Evolutionary conservation across 306 rosid species (phyloP), one percentile per base, ranked within the genome.

Genomic region (Pterocarpus macrocarpus): DNA sequence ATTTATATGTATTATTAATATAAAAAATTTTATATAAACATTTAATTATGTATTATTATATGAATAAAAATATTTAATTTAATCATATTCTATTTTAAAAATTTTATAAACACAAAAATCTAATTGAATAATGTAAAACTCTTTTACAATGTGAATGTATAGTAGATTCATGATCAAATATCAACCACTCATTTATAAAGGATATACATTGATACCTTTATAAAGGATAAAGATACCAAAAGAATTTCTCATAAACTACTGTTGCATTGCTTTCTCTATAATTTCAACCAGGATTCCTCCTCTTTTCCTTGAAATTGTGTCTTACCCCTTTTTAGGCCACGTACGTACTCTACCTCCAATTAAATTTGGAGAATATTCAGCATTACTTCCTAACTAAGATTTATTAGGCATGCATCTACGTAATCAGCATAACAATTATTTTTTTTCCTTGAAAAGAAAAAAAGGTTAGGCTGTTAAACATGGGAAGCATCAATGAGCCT

Each of bases 241-340:
- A 5, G 9, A 5, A 5, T 43, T 13, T 47, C 53, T 47, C 53
- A 12, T 7, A 30, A 59, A 75, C 28, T 28, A 16, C 14, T 64
- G 30, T 72, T 80, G 32, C 41, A 47, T 39, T 49, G 66, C 64
- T 62, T 44, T 47, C 17, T 50, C 43, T n/a, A 10, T 53, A 22
- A 15, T 71, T 73, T 65, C 75, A 57, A 45, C 44, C 44, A 47
- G 12, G 12, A 44, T 55, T 64, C 86, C 64, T 83, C 52, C 43
- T 14, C 2, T 44, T 64, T 77, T 77, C 86, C 45, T 3, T 44
- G 79, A 77, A 77, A 77, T 63, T 52, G 69, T 15, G 15, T 50
- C 35, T 2, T 3, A 9, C 0, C 6, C 47, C 30, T 22, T 47
- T 77, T 71, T 72, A 32, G 28, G 22, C 13, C 22, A 62, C 12